Conservation (phyloP, 2,329 filamentous ascomycete species). For the Aspergillus viridinutans region DNA sequence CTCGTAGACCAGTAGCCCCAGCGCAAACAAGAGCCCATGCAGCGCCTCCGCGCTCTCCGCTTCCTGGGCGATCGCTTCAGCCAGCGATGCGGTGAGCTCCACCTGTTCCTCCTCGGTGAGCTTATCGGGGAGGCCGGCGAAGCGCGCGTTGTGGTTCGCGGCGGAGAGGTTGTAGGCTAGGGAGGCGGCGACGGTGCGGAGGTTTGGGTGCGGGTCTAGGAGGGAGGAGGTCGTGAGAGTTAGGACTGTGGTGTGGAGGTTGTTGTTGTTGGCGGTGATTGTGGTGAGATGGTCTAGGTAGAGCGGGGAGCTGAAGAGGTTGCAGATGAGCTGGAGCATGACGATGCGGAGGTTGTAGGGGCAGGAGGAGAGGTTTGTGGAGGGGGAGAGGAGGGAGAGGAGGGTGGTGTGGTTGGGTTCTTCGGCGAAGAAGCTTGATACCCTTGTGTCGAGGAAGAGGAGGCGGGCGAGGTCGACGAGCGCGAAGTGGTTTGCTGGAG, state of each 20-base stretch:
- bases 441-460: slow-evolving; percentile 69
- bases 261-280: slow-evolving; percentile 52
- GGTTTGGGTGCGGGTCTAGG: slow-evolving; percentile 70
- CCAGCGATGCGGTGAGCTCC: slow-evolving; percentile 72
- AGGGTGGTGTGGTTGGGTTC: slow-evolving; percentile 64
- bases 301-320: slow-evolving; percentile 76
- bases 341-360: slow-evolving; percentile 80
- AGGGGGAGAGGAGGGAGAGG: slow-evolving; percentile 48
- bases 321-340: slow-evolving; percentile 76
- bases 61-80: slow-evolving; percentile 65
- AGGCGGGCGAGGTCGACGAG: slow-evolving; percentile 81
- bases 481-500: slow-evolving; percentile 67
- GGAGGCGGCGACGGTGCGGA: slow-evolving; percentile 76
- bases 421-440: slow-evolving; percentile 79
- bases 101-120: slow-evolving; percentile 69
- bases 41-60: slow-evolving; percentile 61
- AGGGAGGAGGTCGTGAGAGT: slow-evolving; percentile 72
- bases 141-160: slow-evolving; percentile 63
- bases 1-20: slow-evolving; percentile 73
- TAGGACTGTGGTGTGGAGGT: slow-evolving; percentile 57
- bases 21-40: slow-evolving; percentile 69
- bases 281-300: slow-evolving; percentile 69
- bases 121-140: slow-evolving; percentile 53
- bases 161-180: slow-evolving; percentile 78
- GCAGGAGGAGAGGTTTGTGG: slow-evolving; percentile 50